Base-by-base conservation (phyloP, 2,329 filamentous ascomycete species). In the Colletotrichum sublineola region DNA sequence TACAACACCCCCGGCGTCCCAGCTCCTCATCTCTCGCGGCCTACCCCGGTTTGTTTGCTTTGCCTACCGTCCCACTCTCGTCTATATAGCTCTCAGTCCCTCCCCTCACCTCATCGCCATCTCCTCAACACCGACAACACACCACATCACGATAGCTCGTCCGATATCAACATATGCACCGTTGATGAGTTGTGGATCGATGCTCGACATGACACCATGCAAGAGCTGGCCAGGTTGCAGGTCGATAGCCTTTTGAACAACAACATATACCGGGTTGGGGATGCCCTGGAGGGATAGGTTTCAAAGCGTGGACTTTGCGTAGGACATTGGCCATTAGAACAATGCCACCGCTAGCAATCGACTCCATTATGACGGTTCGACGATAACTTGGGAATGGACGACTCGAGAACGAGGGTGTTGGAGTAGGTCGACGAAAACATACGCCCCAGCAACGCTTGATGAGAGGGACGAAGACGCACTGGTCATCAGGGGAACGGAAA, bases 1-100 rank as follows among this genome's bases (percentile, higher is more conserved):
- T 70, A 61, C 70, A 61, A 65, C 70, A 69, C 70, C 69, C 70
- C 52, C 55, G n/a, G 31, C 55, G 62, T 56, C 11, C 33, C 15
- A 20, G 24, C n/a, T 63, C 58, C 24, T 55, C 55, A 42, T 63
- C 31, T 20, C 18, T 52, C 64, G 14, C 18, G 5, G 15, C 38
- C 7, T 48, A 29, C 29, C n/a, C 36, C 12, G 42, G 18, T 42
- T 50, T 24, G 6, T 38, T 31, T 18, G 36, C 24, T n/a, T 31
- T 14, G 3, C 50, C 48, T 8, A 24, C n/a, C 38, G 29, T 36
- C 42, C 20, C 8, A 5, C 18, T 57, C 50, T 29, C 36, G 56
- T 63, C 50, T 71, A 71, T 73, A 71, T 71, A 73, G 71, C 50
- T 42, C 36, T 24, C 38, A n/a, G 50, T 44, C 40, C 44, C 6